A percentile compares a stretch with the other conserved stretches of the same genome.
Conservation (phyloP, 805 yeast species). For the Saturnispora sanitii region DNA sequence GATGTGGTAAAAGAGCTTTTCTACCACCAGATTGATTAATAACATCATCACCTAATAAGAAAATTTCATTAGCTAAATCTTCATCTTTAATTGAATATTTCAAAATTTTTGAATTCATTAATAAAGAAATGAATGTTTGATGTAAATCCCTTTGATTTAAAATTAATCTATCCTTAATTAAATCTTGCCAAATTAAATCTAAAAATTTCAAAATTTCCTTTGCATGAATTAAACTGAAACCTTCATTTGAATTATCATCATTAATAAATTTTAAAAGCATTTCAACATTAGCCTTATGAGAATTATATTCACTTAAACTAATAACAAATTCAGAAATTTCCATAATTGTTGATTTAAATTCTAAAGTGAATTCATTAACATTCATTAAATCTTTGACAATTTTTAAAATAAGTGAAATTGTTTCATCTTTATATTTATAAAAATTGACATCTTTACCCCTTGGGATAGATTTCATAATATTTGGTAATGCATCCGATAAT, state of each 20-base stretch:
- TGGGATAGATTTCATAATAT: conserved; percentile 16
- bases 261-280: conserved; percentile 11
- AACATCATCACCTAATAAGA: conserved; percentile 33
- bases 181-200: conserved; percentile 44
- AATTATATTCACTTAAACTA: conserved; percentile 14
- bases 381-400: conserved; percentile 13
- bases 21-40: conserved; percentile 46
- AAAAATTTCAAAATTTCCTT: conserved; percentile 26
- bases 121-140: conserved; percentile 38
- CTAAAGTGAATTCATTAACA: conserved; percentile 5
- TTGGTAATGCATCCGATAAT: conserved; percentile 17
- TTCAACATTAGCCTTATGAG: conserved; percentile 15
- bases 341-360: conserved; percentile 9
- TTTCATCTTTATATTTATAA: conserved; percentile 36
- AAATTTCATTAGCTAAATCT: conserved; percentile 23
- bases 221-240: conserved; percentile 13
- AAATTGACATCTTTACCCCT: conserved; percentile 25
- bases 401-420: conserved; percentile 24
- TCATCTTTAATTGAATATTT: conserved; percentile 26
- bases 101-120: conserved; percentile 36
- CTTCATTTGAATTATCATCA: conserved; percentile 5
- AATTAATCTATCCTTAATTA: conserved; percentile 50
- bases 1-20: conserved; percentile 55
- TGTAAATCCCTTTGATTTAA: conserved; percentile 61
- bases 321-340: conserved; percentile 10